phyloP scores from a whole-genome alignment of 208 protist genomes.

The Wallacemonas sp. region DNA sequence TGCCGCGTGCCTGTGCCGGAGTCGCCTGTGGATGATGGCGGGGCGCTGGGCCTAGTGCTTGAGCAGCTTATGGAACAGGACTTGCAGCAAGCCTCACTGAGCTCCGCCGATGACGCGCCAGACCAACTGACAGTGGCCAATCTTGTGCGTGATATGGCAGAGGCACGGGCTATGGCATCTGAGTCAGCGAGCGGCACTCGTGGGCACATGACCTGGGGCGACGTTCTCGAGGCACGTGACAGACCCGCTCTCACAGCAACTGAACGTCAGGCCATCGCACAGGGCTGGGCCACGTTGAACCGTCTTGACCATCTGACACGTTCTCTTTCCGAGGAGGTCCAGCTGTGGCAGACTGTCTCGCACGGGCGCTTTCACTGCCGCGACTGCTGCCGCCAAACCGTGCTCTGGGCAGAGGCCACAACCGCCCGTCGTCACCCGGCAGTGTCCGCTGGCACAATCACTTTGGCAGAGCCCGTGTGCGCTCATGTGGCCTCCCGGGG shows the following conservation, averaged over 20 bases:
- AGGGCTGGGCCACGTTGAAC: not conserved
- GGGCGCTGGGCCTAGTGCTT: not conserved
- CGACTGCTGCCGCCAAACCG: not conserved
- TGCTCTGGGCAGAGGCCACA: not conserved
- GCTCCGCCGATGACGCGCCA: not conserved
- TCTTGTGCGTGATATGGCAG: too few species aligned
- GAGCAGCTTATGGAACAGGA: not conserved
- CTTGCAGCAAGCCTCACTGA: not conserved
- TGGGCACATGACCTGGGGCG: too few species aligned
- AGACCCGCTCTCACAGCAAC: not conserved
- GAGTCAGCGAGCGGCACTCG: too few species aligned
- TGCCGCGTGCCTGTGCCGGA: not conserved
- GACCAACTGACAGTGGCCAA: too few species aligned
- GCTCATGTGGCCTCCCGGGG: too few species aligned
- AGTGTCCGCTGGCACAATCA: too few species aligned
- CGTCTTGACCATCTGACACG: not conserved
- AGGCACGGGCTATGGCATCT: too few species aligned
- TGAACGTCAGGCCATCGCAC: not conserved
- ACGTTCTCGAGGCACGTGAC: too few species aligned
- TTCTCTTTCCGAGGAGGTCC: conserved; percentile 4
- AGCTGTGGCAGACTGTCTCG: conserved; percentile 4
- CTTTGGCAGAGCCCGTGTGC: too few species aligned
- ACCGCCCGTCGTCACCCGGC: not conserved
- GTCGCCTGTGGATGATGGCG: too few species aligned
- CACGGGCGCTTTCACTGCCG: not conserved